Conservation (phyloP, 1,284 basidiomycete species). For the Ganoderma leucocontextum region DNA sequence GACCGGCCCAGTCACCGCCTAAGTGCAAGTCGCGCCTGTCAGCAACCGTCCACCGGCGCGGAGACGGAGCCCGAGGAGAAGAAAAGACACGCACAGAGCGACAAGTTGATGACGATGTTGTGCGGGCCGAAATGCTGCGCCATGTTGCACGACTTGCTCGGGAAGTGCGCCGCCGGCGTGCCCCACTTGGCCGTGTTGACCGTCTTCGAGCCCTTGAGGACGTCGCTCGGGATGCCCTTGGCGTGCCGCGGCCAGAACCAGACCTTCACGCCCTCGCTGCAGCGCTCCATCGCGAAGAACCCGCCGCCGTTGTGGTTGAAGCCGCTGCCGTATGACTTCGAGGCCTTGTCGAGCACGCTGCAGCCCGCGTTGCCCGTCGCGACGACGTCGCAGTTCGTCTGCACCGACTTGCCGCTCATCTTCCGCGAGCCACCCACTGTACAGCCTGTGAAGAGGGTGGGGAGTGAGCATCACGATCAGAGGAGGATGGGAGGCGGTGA, state of each 20-base stretch:
- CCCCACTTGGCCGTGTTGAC: conserved; percentile 61
- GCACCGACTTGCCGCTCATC: conserved; percentile 4
- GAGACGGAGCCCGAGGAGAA: neutral
- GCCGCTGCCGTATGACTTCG: conserved; percentile 54
- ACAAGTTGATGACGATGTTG: conserved; percentile 65
- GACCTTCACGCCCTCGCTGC: conserved; percentile 55
- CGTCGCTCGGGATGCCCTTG: conserved; percentile 53
- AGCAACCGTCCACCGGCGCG: neutral
- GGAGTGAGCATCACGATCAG: neutral
- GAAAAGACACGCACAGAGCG: conserved; percentile 45
- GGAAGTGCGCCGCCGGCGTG: conserved; percentile 61
- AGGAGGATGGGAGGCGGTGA: neutral
- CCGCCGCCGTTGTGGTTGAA: conserved; percentile 68
- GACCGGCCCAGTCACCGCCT: neutral
- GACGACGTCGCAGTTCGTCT: conserved; percentile 59
- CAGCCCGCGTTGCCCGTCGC: conserved; percentile 69
- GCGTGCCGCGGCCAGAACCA: conserved; percentile 66
- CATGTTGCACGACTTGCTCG: conserved; percentile 56
- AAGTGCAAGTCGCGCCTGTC: neutral
- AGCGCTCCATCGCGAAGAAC: conserved; percentile 63
- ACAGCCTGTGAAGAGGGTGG: neutral
- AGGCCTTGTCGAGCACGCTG: conserved; percentile 54
- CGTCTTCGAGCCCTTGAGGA: conserved; percentile 47
- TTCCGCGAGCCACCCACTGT: conserved; percentile 27
- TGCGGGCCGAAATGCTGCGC: conserved; percentile 57